These are phyloP conservation scores for Hemisphaericaspora lyxosophila DNA, from an alignment of 1,139 yeast genomes.

Conservation along the genomic window DNA sequence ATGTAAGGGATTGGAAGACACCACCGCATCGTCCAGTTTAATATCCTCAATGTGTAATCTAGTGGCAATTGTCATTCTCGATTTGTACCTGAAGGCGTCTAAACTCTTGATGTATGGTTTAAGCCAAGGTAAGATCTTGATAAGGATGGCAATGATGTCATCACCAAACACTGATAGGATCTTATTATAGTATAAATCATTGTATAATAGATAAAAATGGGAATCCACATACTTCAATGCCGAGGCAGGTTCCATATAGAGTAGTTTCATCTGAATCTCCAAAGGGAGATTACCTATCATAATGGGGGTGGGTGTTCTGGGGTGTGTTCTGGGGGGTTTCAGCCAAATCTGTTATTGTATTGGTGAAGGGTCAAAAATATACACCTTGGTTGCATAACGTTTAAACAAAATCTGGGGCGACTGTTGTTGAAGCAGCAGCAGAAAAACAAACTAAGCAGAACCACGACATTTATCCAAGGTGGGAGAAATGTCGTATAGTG, in stretches of 20 bases:
- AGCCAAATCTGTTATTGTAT: no score
- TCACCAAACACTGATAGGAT: constrained; percentile 45
- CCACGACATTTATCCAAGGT: no score
- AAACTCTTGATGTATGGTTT: constrained; percentile 46
- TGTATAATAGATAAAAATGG: constrained; percentile 48
- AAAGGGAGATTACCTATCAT: constrained; percentile 43
- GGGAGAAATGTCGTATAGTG: no score
- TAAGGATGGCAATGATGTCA: constrained; percentile 27
- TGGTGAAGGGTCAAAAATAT: no score
- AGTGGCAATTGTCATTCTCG: constrained; percentile 36
- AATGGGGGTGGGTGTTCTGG: no score
- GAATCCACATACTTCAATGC: constrained; percentile 42
- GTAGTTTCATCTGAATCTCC: constrained; percentile 48
- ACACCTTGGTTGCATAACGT: no score
- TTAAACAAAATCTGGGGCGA: no score
- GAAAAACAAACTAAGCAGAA: no score
- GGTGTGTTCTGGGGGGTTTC: no score
- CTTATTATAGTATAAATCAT: constrained; percentile 47
- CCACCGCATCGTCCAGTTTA: constrained; percentile 10
- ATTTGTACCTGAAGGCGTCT: constrained; percentile 43
- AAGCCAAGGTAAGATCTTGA: constrained; percentile 39
- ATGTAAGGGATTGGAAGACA: constrained; percentile 21
- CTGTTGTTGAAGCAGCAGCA: no score
- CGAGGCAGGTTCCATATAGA: constrained; percentile 41
- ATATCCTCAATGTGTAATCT: constrained; percentile 24